phyloP scores from a whole-genome alignment of 2,329 filamentous ascomycete genomes.

The Capronia americana region DNA sequence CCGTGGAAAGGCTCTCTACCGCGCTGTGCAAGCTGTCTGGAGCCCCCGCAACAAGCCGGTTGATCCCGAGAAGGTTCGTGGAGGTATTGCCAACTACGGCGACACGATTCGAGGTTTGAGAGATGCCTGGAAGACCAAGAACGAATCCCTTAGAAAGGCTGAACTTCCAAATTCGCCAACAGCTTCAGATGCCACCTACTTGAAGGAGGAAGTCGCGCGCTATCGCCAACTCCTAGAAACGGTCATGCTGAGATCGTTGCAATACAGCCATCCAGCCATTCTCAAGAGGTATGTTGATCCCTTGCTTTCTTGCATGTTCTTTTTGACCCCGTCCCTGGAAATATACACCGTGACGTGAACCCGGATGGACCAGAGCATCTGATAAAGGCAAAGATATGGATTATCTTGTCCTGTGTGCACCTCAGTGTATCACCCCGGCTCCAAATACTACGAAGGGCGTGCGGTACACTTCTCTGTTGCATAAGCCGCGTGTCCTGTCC shows the following conservation, averaged over 20 bases:
- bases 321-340: neutral
- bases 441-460: neutral
- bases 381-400: slow-evolving; percentile 8
- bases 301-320: slow-evolving; percentile 13
- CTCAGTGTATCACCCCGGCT: slow-evolving; percentile 3
- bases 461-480: neutral
- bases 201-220: slow-evolving; percentile 63
- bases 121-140: slow-evolving; percentile 67
- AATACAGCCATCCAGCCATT: slow-evolving; percentile 54
- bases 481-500: slow-evolving; percentile 19
- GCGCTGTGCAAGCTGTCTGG: slow-evolving; percentile 68
- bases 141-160: slow-evolving; percentile 62
- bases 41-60: slow-evolving; percentile 59
- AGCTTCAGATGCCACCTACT: slow-evolving; percentile 55
- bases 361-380: neutral
- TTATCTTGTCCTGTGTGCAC: slow-evolving; percentile 8
- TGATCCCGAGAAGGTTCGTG: slow-evolving; percentile 59
- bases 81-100: slow-evolving; percentile 63
- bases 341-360: neutral
- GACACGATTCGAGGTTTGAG: slow-evolving; percentile 65
- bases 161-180: slow-evolving; percentile 59
- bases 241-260: slow-evolving; percentile 52
- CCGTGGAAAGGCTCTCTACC: slow-evolving; percentile 58
- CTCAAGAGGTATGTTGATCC: slow-evolving; percentile 57
- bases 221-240: slow-evolving; percentile 64